Evolutionary conservation across 148 eudicot genomes (phyloP).

Genomic region (Rhododendron williamsianum): DNA sequence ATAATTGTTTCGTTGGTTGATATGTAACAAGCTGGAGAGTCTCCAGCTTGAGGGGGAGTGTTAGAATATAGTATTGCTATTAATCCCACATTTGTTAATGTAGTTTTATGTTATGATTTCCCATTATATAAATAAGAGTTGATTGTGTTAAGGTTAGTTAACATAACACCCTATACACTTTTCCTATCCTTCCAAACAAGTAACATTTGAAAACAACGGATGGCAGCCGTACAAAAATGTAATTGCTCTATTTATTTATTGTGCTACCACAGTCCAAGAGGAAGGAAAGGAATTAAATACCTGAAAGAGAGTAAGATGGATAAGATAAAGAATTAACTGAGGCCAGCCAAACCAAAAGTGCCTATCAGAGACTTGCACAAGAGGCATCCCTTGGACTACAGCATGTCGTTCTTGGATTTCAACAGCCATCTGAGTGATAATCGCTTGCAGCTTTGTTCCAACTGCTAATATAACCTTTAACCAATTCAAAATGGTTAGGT

Average conservation of each 20-base stretch:
- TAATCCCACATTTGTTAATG: no score
- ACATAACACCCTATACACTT: no score
- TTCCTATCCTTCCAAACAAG: no score
- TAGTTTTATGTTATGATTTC: no score
- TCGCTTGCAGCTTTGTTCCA: slow-evolving; percentile 87
- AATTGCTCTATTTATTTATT: no score
- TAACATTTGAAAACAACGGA: background rate
- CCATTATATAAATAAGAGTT: no score
- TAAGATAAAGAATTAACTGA: slow-evolving; percentile 55
- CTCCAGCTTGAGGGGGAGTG: no score
- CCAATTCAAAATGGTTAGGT: slow-evolving; percentile 11
- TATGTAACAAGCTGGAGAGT: no score
- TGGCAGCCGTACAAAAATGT: background rate
- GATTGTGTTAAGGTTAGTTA: no score
- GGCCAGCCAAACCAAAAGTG: slow-evolving; percentile 91
- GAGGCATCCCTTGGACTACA: slow-evolving; percentile 90
- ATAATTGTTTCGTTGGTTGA: no score
- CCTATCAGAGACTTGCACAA: slow-evolving; percentile 79
- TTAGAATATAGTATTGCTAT: no score
- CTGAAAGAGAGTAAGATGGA: slow-evolving; percentile 84
- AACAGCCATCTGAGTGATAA: slow-evolving; percentile 80
- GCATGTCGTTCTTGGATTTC: slow-evolving; percentile 88
- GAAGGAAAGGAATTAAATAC: slow-evolving; percentile 24
- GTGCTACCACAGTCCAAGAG: background rate
- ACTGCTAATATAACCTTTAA: slow-evolving; percentile 65